Base-by-base conservation (phyloP, 495 filamentous ascomycete genomes). In the Podospora anserina region DNA sequence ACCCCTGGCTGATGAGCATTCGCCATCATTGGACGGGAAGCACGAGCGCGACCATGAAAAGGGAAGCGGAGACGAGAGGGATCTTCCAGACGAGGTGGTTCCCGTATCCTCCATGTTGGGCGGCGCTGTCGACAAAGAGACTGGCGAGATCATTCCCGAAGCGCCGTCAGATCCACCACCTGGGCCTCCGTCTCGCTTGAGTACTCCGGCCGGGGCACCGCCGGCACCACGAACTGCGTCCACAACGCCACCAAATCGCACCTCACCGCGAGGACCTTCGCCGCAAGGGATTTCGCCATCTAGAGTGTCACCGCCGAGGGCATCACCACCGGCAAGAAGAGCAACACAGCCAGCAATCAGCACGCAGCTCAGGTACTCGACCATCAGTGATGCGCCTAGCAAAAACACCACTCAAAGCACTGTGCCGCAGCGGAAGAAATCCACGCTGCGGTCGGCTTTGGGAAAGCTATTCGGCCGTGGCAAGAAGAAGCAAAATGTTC, bases 391-490 rank as follows among this genome's bases (percentile, higher is more conserved):
- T 19, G 68, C 69, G 39, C 76, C 68, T 23, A 82, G 70, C 49
- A 74, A 66, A 18, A 71, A 77, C 18, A 78, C 75, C 11, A 65
- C 67, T 1, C 72, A 79, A 39, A 77, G 72, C 66, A 74, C 76
- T 26, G 70, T 72, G 2, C 83, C 83, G 3, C 76, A 80, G 34
- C 68, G 82, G 70, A 86, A 85, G 68, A 85, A 83, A 71, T 84
- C 84, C 1, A 79, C 80, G 0, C 68, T 87, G 11, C 81, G 81
- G 59, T 77, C 78, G 20, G 83, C 82, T 5, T 72, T 87, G 32
- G 79, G 83, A 19, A 78, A 76, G 60, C 68, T 87, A 20, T 87
- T 87, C 71, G 82, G 82, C 18, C 80, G 82, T 66, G 82, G 81
- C 66, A 79, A 77, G 69, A 84, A 83, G 75, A 79, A 79, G 72